Evolutionary conservation across 2,329 filamentous ascomycete genomes (phyloP).

Genomic region (Cercospora zeina): DNA sequence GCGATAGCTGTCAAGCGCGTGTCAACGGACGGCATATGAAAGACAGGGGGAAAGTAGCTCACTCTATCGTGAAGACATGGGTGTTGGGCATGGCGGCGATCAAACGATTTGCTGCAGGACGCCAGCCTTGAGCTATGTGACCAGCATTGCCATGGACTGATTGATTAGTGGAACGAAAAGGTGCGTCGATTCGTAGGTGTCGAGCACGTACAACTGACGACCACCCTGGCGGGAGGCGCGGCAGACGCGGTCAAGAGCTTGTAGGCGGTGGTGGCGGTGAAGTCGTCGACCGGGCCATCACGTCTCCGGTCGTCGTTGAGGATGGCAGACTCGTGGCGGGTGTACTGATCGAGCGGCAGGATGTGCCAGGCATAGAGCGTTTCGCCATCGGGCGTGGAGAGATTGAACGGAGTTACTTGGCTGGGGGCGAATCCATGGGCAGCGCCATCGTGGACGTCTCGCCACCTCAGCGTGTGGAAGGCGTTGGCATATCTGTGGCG

Average conservation of each 20-base stretch:
- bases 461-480: constrained; percentile 69
- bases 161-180: constrained; percentile 6
- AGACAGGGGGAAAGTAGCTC: background rate
- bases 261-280: constrained; percentile 52
- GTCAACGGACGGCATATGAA: background rate
- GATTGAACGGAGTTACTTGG: constrained; percentile 82
- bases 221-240: constrained; percentile 51
- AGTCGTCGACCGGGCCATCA: constrained; percentile 49
- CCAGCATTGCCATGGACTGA: constrained; percentile 70
- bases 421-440: constrained; percentile 82
- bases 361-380: constrained; percentile 88
- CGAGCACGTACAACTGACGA: constrained; percentile 54
- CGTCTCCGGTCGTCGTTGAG: constrained; percentile 47
- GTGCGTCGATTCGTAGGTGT: constrained; percentile 1
- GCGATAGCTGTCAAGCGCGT: constrained; percentile 60
- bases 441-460: constrained; percentile 73
- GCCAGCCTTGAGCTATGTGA: constrained; percentile 74
- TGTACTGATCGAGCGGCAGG: constrained; percentile 74
- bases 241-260: constrained; percentile 54
- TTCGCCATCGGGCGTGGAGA: constrained; percentile 73
- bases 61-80: constrained; percentile 80
- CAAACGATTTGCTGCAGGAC: constrained; percentile 75
- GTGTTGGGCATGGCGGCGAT: constrained; percentile 70
- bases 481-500: constrained; percentile 77
- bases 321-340: constrained; percentile 66